Percentiles rank a stretch among this genome's conserved stretches.
Conservation (phyloP, 31 red algal species). For the Odonthalia washingtoniensis region DNA sequence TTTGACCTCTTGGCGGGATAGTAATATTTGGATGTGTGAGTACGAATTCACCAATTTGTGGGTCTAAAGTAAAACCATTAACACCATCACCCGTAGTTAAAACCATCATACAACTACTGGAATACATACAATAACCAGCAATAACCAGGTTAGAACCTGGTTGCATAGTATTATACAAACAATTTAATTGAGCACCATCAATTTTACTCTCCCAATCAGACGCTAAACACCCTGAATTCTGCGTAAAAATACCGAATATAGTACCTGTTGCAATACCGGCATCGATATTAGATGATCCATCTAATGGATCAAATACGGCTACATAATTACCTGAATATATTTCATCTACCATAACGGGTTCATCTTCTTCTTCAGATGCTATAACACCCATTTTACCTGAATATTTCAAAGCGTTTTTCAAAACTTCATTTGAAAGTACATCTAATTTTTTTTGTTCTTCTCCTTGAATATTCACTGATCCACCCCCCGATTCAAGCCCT, state of each 20-base stretch:
- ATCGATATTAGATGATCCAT: conserved; percentile 93
- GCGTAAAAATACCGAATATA: conserved; percentile 92
- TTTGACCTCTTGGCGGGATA: conserved; percentile 86
- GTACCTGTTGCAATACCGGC: conserved; percentile 96
- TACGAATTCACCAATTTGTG: conserved; percentile 94
- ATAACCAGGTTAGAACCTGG: conserved; percentile 88
- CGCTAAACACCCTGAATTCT: conserved; percentile 77
- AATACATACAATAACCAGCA: conserved; percentile 97
- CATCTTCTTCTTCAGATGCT: conserved; percentile 94
- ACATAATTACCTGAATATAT: conserved; percentile 88
- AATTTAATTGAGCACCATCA: conserved; percentile 72
- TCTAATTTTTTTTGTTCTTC: conserved; percentile 98
- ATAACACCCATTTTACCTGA: conserved; percentile 95
- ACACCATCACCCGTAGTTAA: conserved; percentile 89
- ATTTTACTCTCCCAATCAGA: conserved; percentile 73
- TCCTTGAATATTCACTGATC: conserved; percentile 85
- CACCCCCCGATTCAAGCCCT: conserved; percentile 72
- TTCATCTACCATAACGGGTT: conserved; percentile 95
- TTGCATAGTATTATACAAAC: conserved; percentile 92
- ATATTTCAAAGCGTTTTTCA: conserved; percentile 93
- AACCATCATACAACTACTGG: conserved; percentile 89
- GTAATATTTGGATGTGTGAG: conserved; percentile 92
- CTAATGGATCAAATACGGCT: conserved; percentile 95
- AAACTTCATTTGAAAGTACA: conserved; percentile 91
- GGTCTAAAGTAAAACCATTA: conserved; percentile 96